A percentile compares a stretch with the other conserved stretches of the same genome.
Conservation (phyloP, 192 early-diverging fungal genomes). For the Funneliformis mosseae region DNA sequence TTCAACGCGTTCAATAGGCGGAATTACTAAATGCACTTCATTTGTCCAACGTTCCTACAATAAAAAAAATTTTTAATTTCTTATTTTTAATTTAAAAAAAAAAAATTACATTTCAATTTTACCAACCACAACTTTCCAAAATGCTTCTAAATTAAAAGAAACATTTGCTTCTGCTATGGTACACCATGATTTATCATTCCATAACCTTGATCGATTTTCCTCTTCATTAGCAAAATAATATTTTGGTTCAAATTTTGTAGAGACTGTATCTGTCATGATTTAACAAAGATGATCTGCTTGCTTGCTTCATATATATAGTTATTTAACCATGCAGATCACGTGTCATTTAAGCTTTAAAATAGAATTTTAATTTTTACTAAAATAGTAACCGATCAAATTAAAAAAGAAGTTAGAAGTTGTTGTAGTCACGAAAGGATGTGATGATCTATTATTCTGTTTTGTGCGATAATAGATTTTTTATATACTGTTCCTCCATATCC, state of each 20-base stretch:
- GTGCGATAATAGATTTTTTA: constrained; percentile 12
- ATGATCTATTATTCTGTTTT: constrained; percentile 2
- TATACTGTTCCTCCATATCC: neutral
- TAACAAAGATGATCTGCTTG: no score
- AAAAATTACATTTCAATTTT: neutral
- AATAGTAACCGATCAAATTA: no score
- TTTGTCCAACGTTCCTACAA: constrained; percentile 49
- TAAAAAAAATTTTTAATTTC: neutral
- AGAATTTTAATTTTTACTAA: no score
- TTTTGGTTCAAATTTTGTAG: neutral
- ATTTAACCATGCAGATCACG: no score
- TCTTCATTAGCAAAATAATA: neutral
- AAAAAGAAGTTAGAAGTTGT: no score
- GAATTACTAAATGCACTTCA: constrained; percentile 52
- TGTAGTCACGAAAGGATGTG: no score
- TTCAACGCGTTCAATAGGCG: constrained; percentile 49
- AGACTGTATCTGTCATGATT: no score
- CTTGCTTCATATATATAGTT: no score
- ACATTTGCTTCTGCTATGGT: constrained; percentile 45
- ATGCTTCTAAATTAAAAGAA: constrained; percentile 42
- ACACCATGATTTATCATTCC: constrained; percentile 38
- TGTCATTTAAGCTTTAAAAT: no score
- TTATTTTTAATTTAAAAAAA: constrained; percentile 25
- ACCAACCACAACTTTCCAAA: constrained; percentile 54
- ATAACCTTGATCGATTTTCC: neutral